phyloP scores from a whole-genome alignment of 2,329 filamentous ascomycete genomes.

The Verruconis gallopava region DNA sequence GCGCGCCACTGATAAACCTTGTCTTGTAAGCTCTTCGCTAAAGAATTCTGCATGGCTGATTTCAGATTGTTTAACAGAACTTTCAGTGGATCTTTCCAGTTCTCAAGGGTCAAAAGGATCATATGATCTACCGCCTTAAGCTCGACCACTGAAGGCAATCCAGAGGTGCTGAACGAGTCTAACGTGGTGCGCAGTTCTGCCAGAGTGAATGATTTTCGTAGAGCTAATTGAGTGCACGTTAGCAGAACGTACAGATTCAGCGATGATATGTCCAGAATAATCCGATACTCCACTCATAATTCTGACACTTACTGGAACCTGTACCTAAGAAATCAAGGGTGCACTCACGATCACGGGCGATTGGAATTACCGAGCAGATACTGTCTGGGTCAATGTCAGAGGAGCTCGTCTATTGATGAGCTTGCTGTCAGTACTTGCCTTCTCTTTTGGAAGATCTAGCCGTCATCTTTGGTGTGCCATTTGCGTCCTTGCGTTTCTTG shows the following conservation, averaged over 20 bases:
- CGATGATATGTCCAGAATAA: too few species aligned
- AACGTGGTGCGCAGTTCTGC: constrained; percentile 1
- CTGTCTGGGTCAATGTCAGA: too few species aligned
- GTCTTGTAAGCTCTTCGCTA: constrained; percentile 18
- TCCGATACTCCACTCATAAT: too few species aligned
- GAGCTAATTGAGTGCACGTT: not conserved
- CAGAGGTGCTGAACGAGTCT: constrained; percentile 17
- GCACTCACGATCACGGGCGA: not conserved
- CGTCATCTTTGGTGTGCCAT: not conserved
- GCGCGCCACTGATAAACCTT: constrained; percentile 19
- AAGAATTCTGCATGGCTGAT: constrained; percentile 6
- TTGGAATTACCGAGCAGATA: too few species aligned
- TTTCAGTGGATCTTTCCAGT: constrained; percentile 20
- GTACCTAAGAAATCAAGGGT: too few species aligned
- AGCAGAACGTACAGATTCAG: not conserved
- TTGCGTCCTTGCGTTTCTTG: not conserved
- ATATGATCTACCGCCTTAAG: constrained; percentile 22
- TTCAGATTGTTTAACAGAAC: constrained; percentile 18
- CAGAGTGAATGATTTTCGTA: not conserved
- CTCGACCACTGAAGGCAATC: constrained; percentile 23
- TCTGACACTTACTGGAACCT: too few species aligned
- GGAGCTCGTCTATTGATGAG: not conserved
- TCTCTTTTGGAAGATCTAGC: not conserved
- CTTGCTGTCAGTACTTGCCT: not conserved
- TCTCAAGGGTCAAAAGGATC: constrained; percentile 16